A percentile compares a stretch with the other conserved stretches of the same genome.
Conservation (phyloP, 2,329 filamentous ascomycete species). For the Aspergillus sp. region DNA sequence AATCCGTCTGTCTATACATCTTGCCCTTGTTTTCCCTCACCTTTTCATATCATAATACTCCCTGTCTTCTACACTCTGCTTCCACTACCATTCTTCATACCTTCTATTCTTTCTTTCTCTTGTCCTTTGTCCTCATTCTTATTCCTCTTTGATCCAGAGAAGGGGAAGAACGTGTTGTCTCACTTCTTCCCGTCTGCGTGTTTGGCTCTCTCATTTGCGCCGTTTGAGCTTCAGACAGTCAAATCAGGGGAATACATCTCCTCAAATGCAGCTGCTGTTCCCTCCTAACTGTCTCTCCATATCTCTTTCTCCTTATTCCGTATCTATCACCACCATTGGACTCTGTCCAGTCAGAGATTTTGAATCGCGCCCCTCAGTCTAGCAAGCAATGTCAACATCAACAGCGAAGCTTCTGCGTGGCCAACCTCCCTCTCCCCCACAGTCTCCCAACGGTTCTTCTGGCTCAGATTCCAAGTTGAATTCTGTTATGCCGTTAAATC, state of each 20-base stretch:
- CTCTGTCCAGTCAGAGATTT: too few relatives aligned
- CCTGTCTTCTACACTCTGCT: too few relatives aligned
- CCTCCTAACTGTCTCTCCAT: neutral
- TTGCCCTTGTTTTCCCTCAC: too few relatives aligned
- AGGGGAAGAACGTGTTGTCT: neutral
- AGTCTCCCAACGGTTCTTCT: conserved; percentile 18
- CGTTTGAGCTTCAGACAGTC: neutral
- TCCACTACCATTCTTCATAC: neutral
- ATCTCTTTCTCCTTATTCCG: neutral
- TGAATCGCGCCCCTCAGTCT: too few relatives aligned
- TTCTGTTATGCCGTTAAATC: neutral
- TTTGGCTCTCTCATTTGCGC: conserved; percentile 6
- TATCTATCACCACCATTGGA: neutral
- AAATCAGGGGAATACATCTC: neutral
- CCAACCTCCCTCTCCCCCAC: conserved; percentile 23
- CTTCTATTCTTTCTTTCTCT: conserved; percentile 6
- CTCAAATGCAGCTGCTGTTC: neutral
- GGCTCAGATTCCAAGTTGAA: conserved; percentile 6
- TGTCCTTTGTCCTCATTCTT: conserved; percentile 8
- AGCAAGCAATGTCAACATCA: conserved; percentile 2
- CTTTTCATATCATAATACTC: too few relatives aligned
- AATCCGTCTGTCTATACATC: neutral
- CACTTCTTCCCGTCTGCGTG: conserved; percentile 3
- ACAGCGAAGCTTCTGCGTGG: conserved; percentile 11
- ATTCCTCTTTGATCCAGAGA: conserved; percentile 1